These are phyloP conservation scores for Porcisia deanei DNA, from an alignment of 208 protist genomes.

Conservation along the genomic window DNA sequence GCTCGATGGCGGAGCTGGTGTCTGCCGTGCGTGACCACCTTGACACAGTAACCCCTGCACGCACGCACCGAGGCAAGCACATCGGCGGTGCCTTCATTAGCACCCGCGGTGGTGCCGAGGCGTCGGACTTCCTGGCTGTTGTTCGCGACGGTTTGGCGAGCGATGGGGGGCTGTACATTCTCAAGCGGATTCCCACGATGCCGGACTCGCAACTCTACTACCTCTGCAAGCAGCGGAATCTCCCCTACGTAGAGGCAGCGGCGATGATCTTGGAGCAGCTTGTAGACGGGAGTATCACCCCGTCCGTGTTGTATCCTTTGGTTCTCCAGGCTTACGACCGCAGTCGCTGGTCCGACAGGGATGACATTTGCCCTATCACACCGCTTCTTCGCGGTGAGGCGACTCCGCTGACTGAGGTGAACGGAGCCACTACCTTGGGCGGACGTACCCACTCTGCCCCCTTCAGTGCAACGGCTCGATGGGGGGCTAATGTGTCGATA, in stretches of 20 bases:
- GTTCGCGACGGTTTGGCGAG: slow-evolving; percentile 75
- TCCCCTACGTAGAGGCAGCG: slow-evolving; percentile 73
- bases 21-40: slow-evolving; percentile 24
- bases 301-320: slow-evolving; percentile 48
- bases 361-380: slow-evolving; percentile 70
- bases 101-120: slow-evolving; percentile 51
- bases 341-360: slow-evolving; percentile 54
- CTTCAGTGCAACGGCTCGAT: slow-evolving; percentile 29
- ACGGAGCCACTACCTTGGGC: neutral
- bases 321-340: slow-evolving; percentile 73
- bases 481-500: slow-evolving; percentile 44
- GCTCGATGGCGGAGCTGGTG: slow-evolving; percentile 48
- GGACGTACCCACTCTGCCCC: slow-evolving; percentile 5
- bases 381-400: slow-evolving; percentile 22
- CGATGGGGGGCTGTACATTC: slow-evolving; percentile 84
- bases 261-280: slow-evolving; percentile 80
- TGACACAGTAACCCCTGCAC: slow-evolving; percentile 6
- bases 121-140: slow-evolving; percentile 62
- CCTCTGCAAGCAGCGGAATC: slow-evolving; percentile 43
- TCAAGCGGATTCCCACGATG: slow-evolving; percentile 59
- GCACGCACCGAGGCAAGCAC: slow-evolving; percentile 3
- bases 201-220: slow-evolving; percentile 60
- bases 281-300: slow-evolving; percentile 58
- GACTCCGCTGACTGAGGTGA: neutral
- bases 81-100: slow-evolving; percentile 47